These are phyloP conservation scores for Stephania cephalantha DNA, from an alignment of 164 flowering plant species.

Conservation along the genomic window DNA sequence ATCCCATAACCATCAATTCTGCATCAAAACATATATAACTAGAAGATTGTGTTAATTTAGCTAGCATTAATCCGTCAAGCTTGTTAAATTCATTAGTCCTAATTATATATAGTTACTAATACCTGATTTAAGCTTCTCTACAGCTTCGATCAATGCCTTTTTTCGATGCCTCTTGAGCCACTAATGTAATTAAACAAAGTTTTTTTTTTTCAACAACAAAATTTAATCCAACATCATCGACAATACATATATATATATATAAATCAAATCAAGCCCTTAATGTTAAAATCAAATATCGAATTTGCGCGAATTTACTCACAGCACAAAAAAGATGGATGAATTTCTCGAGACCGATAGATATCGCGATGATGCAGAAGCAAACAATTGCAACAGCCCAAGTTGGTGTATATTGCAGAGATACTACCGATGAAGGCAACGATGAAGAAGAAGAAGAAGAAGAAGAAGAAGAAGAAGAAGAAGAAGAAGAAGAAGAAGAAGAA, in stretches of 20 bases:
- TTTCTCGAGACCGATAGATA: conserved; percentile 42
- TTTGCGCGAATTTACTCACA: conserved; percentile 12
- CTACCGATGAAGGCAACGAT: not conserved
- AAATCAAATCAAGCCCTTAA: not conserved
- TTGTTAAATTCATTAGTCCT: not conserved
- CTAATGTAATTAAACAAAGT: conserved; percentile 8
- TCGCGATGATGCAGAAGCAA: conserved; percentile 29
- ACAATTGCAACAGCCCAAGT: conserved; percentile 62
- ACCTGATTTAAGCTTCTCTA: conserved; percentile 46
- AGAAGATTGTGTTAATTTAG: not conserved
- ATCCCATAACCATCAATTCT: conserved; percentile 55
- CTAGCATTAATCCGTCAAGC: not conserved
- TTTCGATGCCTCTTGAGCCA: conserved; percentile 31
- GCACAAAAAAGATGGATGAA: conserved; percentile 26
- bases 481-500: no score
- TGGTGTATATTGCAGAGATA: conserved; percentile 40
- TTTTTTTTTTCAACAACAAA: no score
- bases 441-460: not conserved
- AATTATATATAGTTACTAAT: not conserved
- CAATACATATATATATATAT: not conserved
- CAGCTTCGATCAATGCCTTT: conserved; percentile 28
- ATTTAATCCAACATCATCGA: no score
- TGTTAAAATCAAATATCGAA: not conserved
- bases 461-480: not conserved
- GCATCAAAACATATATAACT: conserved; percentile 6